These are phyloP conservation scores for Penicillium ochrochloron DNA, from an alignment of 495 filamentous ascomycete species.

Conservation along the genomic window DNA sequence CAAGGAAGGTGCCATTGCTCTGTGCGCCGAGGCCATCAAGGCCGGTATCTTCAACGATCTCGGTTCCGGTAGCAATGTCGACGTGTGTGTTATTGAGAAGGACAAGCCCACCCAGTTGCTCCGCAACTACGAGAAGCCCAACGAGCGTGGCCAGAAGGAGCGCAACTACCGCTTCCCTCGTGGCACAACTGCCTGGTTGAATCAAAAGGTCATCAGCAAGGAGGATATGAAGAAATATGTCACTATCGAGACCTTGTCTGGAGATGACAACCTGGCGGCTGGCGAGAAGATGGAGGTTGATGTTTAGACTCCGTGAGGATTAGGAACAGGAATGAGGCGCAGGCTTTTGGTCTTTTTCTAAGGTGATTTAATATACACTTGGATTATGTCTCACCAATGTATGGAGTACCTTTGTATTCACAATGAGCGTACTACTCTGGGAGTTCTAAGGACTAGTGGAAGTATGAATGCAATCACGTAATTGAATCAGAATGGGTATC, in stretches of 20 bases:
- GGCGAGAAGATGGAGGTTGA: conserved; percentile 98
- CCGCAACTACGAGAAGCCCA: conserved; percentile 90
- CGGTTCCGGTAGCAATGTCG: conserved; percentile 95
- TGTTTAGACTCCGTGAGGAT: conserved; percentile 48
- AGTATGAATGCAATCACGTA: background rate
- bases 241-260: conserved; percentile 80
- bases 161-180: conserved; percentile 86
- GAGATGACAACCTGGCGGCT: conserved; percentile 57
- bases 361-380: conserved; percentile 29
- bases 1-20: conserved; percentile 77
- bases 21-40: conserved; percentile 87
- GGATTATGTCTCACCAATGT: conserved; percentile 10
- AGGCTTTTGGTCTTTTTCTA: conserved; percentile 23
- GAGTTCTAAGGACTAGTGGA: background rate
- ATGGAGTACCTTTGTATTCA: conserved; percentile 15
- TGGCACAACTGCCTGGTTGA: conserved; percentile 91
- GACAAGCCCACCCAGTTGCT: conserved; percentile 87
- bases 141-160: conserved; percentile 88
- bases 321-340: background rate
- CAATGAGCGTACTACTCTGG: background rate
- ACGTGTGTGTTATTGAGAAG: conserved; percentile 90
- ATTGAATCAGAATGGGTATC: background rate
- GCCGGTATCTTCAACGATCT: conserved; percentile 99
- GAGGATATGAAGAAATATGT: conserved; percentile 95
- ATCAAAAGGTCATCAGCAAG: conserved; percentile 90